Percentiles rank a stretch among this genome's conserved stretches.
phyloP scores from a whole-genome alignment of 345 rosid species.

The Eucalyptus sp. region DNA sequence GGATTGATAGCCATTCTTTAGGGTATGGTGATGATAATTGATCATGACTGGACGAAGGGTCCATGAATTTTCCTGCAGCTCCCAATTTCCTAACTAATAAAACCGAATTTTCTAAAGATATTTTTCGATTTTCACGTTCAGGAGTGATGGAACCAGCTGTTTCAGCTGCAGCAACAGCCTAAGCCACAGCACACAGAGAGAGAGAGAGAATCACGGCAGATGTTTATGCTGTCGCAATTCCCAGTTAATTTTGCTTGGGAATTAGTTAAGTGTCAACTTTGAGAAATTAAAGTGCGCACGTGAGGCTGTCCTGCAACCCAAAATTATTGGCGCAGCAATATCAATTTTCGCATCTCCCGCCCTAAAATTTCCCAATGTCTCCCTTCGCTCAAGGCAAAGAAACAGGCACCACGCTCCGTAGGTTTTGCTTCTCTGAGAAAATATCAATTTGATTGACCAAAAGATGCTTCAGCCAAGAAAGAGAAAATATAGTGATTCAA shows the following conservation, averaged over 20 bases:
- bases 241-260: neutral
- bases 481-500: neutral
- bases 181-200: neutral
- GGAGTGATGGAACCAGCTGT: neutral
- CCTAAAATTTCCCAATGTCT: neutral
- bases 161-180: neutral
- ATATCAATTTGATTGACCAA: neutral
- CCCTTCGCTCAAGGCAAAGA: neutral
- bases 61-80: neutral
- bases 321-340: neutral
- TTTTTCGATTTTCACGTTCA: neutral
- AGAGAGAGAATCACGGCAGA: neutral
- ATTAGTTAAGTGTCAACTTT: neutral
- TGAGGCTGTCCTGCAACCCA: neutral
- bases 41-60: neutral
- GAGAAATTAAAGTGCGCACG: neutral
- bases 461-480: neutral
- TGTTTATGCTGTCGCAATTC: neutral
- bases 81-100: neutral
- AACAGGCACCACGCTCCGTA: neutral
- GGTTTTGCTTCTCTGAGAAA: neutral
- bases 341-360: neutral
- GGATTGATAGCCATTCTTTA: neutral
- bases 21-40: too few species aligned
- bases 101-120: neutral